phyloP scores from a whole-genome alignment of 164 flowering plant genomes.

The Protea cynaroides region DNA sequence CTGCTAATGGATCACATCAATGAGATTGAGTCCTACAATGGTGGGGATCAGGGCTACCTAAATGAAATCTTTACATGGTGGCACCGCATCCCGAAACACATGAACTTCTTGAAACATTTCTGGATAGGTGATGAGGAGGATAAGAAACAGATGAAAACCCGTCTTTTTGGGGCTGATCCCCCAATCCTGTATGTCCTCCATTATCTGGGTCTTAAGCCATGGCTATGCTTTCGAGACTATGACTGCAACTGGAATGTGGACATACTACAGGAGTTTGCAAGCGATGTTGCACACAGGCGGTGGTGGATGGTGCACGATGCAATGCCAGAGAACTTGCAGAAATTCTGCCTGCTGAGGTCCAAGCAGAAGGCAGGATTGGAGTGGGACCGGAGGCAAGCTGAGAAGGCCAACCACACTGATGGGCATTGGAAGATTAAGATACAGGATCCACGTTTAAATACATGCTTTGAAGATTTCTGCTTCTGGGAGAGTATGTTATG shows the following conservation, averaged over 20 bases:
- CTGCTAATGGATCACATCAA: constrained; percentile 79
- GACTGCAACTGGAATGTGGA: constrained; percentile 95
- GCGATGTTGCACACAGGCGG: constrained; percentile 68
- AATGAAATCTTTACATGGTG: constrained; percentile 95
- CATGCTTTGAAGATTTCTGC: constrained; percentile 56
- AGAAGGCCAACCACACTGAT: constrained; percentile 67
- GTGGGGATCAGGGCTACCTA: constrained; percentile 91
- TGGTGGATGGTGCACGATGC: constrained; percentile 96
- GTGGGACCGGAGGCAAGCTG: constrained; percentile 91
- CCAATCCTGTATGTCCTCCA: constrained; percentile 82
- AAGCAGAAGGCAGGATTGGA: constrained; percentile 84
- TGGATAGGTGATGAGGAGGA: constrained; percentile 83
- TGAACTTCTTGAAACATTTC: constrained; percentile 90
- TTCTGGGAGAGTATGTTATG: constrained; percentile 74
- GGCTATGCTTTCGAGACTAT: constrained; percentile 90
- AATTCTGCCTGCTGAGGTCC: constrained; percentile 69
- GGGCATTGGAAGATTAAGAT: constrained; percentile 86
- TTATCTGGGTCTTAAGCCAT: constrained; percentile 82
- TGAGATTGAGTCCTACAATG: constrained; percentile 87
- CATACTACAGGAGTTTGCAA: constrained; percentile 74
- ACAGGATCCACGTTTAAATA: constrained; percentile 43
- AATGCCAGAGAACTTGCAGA: constrained; percentile 76
- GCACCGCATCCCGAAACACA: constrained; percentile 88
- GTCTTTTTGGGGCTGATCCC: constrained; percentile 78
- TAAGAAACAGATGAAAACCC: constrained; percentile 56